These are phyloP conservation scores for Ustanciosporium gigantosporum DNA, from an alignment of 1,284 basidiomycete genomes.

Conservation along the genomic window DNA sequence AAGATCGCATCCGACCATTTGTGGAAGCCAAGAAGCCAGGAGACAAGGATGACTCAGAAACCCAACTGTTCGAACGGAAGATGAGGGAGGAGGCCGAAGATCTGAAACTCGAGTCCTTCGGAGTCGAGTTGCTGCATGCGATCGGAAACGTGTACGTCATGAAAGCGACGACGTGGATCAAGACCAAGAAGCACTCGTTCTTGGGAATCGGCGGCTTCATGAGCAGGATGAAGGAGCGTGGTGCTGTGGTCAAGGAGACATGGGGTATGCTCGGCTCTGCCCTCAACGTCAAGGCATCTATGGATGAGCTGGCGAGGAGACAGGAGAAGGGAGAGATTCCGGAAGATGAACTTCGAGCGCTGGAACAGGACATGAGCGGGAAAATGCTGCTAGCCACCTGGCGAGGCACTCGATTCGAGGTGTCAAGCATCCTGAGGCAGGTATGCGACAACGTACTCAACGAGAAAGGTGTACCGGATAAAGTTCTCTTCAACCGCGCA, in stretches of 20 bases:
- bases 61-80: conserved; percentile 68
- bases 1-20: conserved; percentile 59
- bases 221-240: conserved; percentile 91
- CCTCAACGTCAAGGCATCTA: conserved; percentile 65
- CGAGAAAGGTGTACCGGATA: conserved; percentile 57
- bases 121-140: conserved; percentile 75
- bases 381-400: conserved; percentile 65
- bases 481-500: conserved; percentile 55
- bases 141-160: conserved; percentile 78
- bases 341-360: conserved; percentile 69
- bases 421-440: conserved; percentile 51
- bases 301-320: conserved; percentile 86
- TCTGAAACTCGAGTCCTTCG: conserved; percentile 96
- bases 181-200: conserved; percentile 71
- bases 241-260: conserved; percentile 68
- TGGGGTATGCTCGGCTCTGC: conserved; percentile 65
- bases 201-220: conserved; percentile 86
- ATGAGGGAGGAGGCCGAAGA: conserved; percentile 90
- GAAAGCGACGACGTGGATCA: conserved; percentile 89
- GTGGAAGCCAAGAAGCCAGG: conserved; percentile 77
- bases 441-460: conserved; percentile 59
- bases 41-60: conserved; percentile 78
- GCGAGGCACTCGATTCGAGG: conserved; percentile 55
- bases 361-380: conserved; percentile 92
- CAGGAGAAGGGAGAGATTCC: conserved; percentile 87